Base-by-base conservation (phyloP, 2,329 filamentous ascomycete genomes). In the Pseudocercospora fuligena region DNA sequence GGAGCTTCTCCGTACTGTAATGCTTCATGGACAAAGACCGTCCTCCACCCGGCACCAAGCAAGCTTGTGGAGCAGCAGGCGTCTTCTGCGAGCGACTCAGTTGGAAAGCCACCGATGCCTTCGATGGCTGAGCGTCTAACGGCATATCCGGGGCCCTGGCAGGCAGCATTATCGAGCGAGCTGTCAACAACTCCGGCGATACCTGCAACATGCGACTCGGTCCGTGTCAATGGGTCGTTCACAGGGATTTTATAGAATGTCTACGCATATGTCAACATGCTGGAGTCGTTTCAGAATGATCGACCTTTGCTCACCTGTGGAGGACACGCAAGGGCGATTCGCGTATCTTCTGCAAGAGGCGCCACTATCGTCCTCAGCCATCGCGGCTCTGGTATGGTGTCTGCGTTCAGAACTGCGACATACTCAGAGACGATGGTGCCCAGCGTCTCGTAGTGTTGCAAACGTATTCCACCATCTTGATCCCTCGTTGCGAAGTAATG, bases 381-480 rank as follows among this genome's bases (percentile, higher is more conserved):
- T 56, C 85, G 79, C 60, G 80, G 81, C 74, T 89, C 86, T 6
- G 87, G 86, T 75, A 90, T 89, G 88, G 90, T 90, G 73, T 90
- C 88, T 21, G 88, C 88, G 73, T 90, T 88, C 36, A 90, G 79
- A 46, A 86, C 85, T n/a, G 87, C 88, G 74, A 89, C 75, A 82
- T 89, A 71, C 86, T 16, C 56, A 8, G 56, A 58, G 25, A 43
- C 31, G 16, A 58, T 58, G 8, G 16, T 58, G 43, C 56, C 31
- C 33, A 40, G 25, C 3, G 29, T 43, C 31, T 25, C 56, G 33
- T 58, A 43, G 8, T 40, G 29, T 14, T 40, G 86, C 83, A 19
- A 87, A 77, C 58, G 53, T 33, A 23, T 16, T 19, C 29, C 23
- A 27, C 19, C 25, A 6, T 14, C 29, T 12, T 21, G 16, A 14